Conservation (phyloP, 495 filamentous ascomycete species). For the Barbatosphaeria neglecta region DNA sequence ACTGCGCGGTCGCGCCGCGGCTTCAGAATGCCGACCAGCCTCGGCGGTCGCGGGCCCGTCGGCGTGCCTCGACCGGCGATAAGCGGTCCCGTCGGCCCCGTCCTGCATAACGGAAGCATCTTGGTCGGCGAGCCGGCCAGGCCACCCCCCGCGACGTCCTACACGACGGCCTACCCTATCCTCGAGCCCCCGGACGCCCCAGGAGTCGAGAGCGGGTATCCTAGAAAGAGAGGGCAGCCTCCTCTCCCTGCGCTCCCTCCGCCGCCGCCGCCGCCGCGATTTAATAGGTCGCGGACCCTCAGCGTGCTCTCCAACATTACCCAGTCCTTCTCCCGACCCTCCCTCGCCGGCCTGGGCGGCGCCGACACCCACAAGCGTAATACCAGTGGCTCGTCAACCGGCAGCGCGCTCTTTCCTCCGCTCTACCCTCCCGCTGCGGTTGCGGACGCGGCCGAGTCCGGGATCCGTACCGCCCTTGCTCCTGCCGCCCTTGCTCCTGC, state of each 20-base stretch:
- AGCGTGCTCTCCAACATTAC: conserved; percentile 26
- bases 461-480: no score
- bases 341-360: conserved; percentile 9
- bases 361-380: conserved; percentile 9
- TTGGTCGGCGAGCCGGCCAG: neutral
- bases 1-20: neutral
- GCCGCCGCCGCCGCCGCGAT: neutral
- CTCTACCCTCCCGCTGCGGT: no score
- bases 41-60: neutral
- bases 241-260: no score
- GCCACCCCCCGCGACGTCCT: neutral
- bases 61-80: conserved; percentile 2
- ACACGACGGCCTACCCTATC: neutral
- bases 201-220: conserved; percentile 8
- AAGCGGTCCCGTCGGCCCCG: conserved; percentile 4
- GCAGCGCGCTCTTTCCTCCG: neutral
- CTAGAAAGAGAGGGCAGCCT: neutral
- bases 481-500: no score
- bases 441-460: neutral
- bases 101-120: conserved; percentile 7
- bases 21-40: neutral
- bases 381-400: conserved; percentile 5
- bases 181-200: neutral
- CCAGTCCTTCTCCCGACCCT: conserved; percentile 23
- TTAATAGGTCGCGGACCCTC: conserved; percentile 26